A percentile compares a stretch with the other conserved stretches of the same genome.
These are phyloP conservation scores for Hamamelis virginiana DNA, from an alignment of 164 flowering plant species.

Conservation along the genomic window DNA sequence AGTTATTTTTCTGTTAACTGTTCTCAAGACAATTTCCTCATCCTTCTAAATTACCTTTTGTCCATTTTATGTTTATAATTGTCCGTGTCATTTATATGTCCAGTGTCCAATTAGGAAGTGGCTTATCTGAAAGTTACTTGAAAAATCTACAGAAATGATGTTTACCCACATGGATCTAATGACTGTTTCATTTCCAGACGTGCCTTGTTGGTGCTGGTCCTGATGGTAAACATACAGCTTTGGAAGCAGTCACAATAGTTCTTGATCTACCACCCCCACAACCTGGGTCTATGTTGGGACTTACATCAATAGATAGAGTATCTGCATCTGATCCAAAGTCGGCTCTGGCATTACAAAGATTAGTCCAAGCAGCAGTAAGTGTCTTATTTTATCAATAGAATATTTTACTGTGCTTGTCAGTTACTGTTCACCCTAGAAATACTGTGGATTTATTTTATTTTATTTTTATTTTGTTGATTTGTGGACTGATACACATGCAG, in stretches of 20 bases:
- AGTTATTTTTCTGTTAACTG: no score
- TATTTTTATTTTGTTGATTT: neutral
- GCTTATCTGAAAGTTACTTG: neutral
- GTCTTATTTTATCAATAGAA: conserved; percentile 3
- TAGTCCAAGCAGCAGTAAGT: conserved; percentile 98
- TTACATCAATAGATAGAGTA: conserved; percentile 81
- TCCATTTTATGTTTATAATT: no score
- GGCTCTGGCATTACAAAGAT: conserved; percentile 87
- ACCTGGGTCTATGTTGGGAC: conserved; percentile 82
- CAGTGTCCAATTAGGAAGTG: no score
- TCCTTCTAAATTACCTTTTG: no score
- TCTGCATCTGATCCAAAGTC: conserved; percentile 99
- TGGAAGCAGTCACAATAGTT: conserved; percentile 97
- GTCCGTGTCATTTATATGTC: no score
- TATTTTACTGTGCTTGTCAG: neutral
- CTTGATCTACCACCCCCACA: conserved; percentile 99
- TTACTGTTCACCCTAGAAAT: neutral
- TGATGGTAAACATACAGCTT: conserved; percentile 94
- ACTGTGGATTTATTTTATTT: neutral
- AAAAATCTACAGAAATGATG: neutral
- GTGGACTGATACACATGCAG: conserved; percentile 35
- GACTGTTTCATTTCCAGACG: conserved; percentile 50
- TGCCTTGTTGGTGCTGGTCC: conserved; percentile 99
- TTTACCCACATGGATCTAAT: neutral
- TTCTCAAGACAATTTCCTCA: no score